Evolutionary conservation across 176 grass and related monocot species (phyloP).

Genomic region (Carex kokanica): DNA sequence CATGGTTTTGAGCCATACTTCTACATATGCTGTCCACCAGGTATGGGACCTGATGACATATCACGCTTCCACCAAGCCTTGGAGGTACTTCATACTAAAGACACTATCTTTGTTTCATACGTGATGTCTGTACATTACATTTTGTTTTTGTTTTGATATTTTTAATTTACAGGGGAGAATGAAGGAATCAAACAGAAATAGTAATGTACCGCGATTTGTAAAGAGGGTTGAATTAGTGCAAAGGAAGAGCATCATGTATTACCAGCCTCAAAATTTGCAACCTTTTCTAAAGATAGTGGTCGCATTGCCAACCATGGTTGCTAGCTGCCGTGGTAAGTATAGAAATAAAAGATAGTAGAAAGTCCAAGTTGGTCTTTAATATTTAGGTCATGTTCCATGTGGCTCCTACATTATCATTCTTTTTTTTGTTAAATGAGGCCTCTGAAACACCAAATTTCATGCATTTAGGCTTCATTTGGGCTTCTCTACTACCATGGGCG

Average conservation of each 20-base stretch:
- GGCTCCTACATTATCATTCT: not conserved
- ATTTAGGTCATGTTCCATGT: not conserved
- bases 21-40: constrained; percentile 63
- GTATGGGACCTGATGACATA: constrained; percentile 94
- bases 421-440: not conserved
- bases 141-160: constrained; percentile 35
- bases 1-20: constrained; percentile 99
- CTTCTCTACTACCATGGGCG: not conserved
- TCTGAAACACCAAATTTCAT: not conserved
- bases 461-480: not conserved
- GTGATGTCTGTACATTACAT: not conserved
- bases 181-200: constrained; percentile 96
- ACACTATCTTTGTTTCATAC: constrained; percentile 6
- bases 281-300: constrained; percentile 97
- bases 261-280: constrained; percentile 63
- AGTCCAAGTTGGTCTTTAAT: not conserved
- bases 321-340: constrained; percentile 73
- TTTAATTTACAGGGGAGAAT: constrained; percentile 62
- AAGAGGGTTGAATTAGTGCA: constrained; percentile 84
- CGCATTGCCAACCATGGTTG: constrained; percentile 87
- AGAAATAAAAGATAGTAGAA: not conserved
- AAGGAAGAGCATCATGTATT: constrained; percentile 99
- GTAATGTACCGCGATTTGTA: constrained; percentile 82
- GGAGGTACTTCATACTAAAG: constrained; percentile 43
- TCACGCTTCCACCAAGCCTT: constrained; percentile 74